Evolutionary conservation across 371 early-diverging fungal genomes (phyloP), one percentile per base, ranked within the genome.

Genomic region (Smittium mucronatum): DNA sequence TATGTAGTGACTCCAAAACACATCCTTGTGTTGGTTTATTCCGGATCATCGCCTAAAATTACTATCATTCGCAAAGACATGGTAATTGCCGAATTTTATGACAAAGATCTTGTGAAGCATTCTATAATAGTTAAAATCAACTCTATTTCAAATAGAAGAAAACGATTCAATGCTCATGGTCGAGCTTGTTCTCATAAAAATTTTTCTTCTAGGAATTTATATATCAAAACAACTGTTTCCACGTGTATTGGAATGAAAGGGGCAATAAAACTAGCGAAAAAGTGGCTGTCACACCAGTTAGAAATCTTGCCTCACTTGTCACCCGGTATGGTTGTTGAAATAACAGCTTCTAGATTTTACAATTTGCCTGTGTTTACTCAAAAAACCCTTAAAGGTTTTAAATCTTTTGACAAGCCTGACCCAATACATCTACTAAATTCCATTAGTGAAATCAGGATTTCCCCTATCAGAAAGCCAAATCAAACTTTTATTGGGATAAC

Each of bases 401-500:
- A 64, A 31, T 15, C 8, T 36, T 2, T 8, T 31, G 15, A 11
- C 8, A 31, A 33, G 25, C 25, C 25, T 36, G 64, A 31, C 8
- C 17, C 17, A 8, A 21, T 5, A 2, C 15, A 2, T 5, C 11
- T 59, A 26, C 11, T 5, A n/a, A 28, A 28, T 2, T 15, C 15
- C n/a, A 8, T 59, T 21, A 59, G 59, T 28, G 28, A 16, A 8
- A 26, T 59, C 26, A 26, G 59, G 2, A 64, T 64, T 31, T 26
- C 16, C 8, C 2, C 15, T 15, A 11, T 64, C 26, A 33, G 31
- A 34, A 31, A 28, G 15, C 32, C 64, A 15, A 64, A 64, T 36
- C 64, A 64, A 64, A 2, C 16, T 15, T 73, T 67, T 65, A 69
- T 70, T 67, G 82, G 82, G 64, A 77, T 80, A 74, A 57, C 67